These are phyloP conservation scores for Lithocarpus polystachyus DNA, from an alignment of 306 rosid genomes.

Conservation along the genomic window DNA sequence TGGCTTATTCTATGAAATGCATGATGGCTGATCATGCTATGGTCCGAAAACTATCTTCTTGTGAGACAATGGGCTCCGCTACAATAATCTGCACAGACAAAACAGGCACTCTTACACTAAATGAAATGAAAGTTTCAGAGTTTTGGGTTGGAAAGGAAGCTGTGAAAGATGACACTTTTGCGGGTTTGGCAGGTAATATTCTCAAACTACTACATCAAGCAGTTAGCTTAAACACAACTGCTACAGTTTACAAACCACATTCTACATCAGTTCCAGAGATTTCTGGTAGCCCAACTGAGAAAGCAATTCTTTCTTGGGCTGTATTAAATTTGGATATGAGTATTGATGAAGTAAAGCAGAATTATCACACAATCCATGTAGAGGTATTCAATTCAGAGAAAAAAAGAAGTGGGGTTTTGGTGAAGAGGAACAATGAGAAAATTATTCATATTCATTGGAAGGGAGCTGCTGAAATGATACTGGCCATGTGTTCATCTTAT, in stretches of 20 bases:
- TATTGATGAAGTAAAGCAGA: constrained; percentile 16
- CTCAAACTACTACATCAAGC: constrained; percentile 15
- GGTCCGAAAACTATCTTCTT: constrained; percentile 27
- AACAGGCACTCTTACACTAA: constrained; percentile 24
- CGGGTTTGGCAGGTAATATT: neutral
- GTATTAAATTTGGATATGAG: neutral
- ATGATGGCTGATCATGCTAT: constrained; percentile 29
- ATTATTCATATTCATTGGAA: constrained; percentile 16
- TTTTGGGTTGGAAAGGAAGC: constrained; percentile 24
- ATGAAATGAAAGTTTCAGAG: constrained; percentile 22
- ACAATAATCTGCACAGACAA: constrained; percentile 27
- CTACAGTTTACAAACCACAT: constrained; percentile 8
- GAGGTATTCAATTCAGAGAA: constrained; percentile 24
- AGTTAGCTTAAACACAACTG: constrained; percentile 19
- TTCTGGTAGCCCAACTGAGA: constrained; percentile 26
- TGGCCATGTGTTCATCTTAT: constrained; percentile 16
- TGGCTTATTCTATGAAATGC: constrained; percentile 25
- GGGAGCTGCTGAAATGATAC: constrained; percentile 28
- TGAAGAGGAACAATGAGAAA: neutral
- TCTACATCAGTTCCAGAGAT: constrained; percentile 10
- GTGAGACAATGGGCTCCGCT: constrained; percentile 25
- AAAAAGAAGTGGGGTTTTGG: constrained; percentile 26
- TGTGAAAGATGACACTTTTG: neutral
- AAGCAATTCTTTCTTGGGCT: constrained; percentile 23
- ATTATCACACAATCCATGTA: constrained; percentile 15